These are phyloP conservation scores for Pilaira anomala DNA, from an alignment of 192 early-diverging fungal species.

Conservation along the genomic window DNA sequence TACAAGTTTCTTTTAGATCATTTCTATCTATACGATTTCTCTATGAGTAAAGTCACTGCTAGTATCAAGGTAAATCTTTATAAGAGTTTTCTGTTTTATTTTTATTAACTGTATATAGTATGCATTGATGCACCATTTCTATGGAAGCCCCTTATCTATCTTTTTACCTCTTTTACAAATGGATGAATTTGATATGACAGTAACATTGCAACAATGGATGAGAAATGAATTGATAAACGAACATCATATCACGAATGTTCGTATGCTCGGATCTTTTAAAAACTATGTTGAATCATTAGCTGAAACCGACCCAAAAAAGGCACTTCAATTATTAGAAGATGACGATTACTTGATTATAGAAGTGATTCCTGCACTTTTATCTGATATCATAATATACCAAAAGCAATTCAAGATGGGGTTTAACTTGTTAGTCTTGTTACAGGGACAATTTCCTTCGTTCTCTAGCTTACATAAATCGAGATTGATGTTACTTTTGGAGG, in stretches of 20 bases:
- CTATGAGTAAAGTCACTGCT: slow-evolving; percentile 67
- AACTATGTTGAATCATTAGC: slow-evolving; percentile 44
- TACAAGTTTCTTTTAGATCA: slow-evolving; percentile 78
- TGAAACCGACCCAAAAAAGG: slow-evolving; percentile 39
- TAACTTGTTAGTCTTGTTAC: slow-evolving; percentile 54
- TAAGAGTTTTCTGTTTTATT: background rate
- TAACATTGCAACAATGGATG: slow-evolving; percentile 8
- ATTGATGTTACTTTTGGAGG: slow-evolving; percentile 65
- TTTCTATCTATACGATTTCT: slow-evolving; percentile 78
- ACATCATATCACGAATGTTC: slow-evolving; percentile 60
- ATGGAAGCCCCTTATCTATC: slow-evolving; percentile 74
- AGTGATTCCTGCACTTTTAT: slow-evolving; percentile 49
- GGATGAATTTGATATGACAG: background rate
- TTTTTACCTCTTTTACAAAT: slow-evolving; percentile 17
- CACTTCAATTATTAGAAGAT: slow-evolving; percentile 51
- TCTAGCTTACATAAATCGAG: slow-evolving; percentile 50
- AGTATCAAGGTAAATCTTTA: slow-evolving; percentile 60
- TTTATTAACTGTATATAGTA: slow-evolving; percentile 47
- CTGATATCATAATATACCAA: slow-evolving; percentile 53
- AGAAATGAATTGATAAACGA: slow-evolving; percentile 31
- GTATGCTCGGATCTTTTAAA: slow-evolving; percentile 71
- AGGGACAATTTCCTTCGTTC: slow-evolving; percentile 49
- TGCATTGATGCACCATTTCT: slow-evolving; percentile 83
- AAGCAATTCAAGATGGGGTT: slow-evolving; percentile 58
- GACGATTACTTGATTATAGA: slow-evolving; percentile 54